Percentiles rank a stretch among this genome's conserved stretches.
These are phyloP conservation scores for Lizanozyma gosingica DNA, from an alignment of 1,139 yeast genomes.

Conservation along the genomic window DNA sequence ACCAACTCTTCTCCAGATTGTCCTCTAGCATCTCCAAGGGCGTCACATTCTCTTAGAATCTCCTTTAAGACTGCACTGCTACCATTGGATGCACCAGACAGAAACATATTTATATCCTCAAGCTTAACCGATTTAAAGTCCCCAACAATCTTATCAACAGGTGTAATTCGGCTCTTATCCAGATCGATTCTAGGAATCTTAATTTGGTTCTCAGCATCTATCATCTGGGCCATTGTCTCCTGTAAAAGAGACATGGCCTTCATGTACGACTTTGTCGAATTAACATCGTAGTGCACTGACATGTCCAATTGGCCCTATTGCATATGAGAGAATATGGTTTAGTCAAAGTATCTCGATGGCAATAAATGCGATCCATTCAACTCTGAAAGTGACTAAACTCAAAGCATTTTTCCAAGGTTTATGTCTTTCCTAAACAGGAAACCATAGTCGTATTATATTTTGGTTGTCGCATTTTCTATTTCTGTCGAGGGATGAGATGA, in stretches of 20 bases:
- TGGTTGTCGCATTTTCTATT: neutral
- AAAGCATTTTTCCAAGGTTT: too few species aligned
- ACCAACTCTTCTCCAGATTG: slow-evolving; percentile 15
- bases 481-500: neutral
- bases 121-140: slow-evolving; percentile 26
- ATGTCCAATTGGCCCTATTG: too few species aligned
- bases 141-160: slow-evolving; percentile 19
- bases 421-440: neutral
- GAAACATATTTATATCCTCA: slow-evolving; percentile 12
- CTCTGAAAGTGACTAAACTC: too few species aligned
- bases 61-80: slow-evolving; percentile 10
- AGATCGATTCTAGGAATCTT: slow-evolving; percentile 23
- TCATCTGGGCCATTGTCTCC: slow-evolving; percentile 29
- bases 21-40: slow-evolving; percentile 18
- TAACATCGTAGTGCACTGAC: slow-evolving; percentile 15
- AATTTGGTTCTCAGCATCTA: slow-evolving; percentile 10
- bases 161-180: slow-evolving; percentile 20
- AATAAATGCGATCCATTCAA: too few species aligned
- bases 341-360: neutral
- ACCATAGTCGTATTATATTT: neutral
- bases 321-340: too few species aligned
- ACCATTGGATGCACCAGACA: slow-evolving; percentile 6
- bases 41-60: slow-evolving; percentile 20
- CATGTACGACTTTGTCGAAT: slow-evolving; percentile 71
- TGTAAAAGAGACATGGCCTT: slow-evolving; percentile 66